Conservation (phyloP, 768 basidiomycete genomes). For the Xerocomellus intermedius region DNA sequence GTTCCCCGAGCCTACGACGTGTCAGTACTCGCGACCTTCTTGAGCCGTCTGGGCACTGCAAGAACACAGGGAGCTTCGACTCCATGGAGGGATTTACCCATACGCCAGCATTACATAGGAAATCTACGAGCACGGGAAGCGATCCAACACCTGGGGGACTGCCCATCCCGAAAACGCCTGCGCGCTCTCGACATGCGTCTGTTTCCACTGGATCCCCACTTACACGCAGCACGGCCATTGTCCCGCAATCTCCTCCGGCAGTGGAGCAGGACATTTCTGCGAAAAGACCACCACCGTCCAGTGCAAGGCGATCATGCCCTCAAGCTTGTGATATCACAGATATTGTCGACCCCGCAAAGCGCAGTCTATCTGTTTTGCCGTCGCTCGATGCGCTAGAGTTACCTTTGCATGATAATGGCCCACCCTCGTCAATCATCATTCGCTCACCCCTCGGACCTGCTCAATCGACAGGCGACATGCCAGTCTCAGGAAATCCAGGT, state of each 20-base stretch:
- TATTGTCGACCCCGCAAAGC: background rate
- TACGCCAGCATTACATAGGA: conserved; percentile 8
- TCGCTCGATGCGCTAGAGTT: conserved; percentile 16
- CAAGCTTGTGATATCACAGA: conserved; percentile 1
- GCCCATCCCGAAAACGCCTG: conserved; percentile 17
- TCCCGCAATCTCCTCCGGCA: background rate
- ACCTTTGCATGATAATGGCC: conserved; percentile 8
- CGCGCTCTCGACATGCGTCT: conserved; percentile 20
- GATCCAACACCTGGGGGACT: conserved; percentile 4
- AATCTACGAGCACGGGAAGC: conserved; percentile 2
- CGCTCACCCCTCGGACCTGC: conserved; percentile 15
- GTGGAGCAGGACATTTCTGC: conserved; percentile 1
- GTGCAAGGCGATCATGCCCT: background rate
- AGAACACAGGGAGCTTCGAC: conserved; percentile 5
- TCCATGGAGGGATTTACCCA: conserved; percentile 1
- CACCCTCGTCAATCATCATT: conserved; percentile 23
- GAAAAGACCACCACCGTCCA: background rate
- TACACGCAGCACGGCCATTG: too few relatives aligned
- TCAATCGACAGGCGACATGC: background rate
- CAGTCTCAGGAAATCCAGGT: background rate
- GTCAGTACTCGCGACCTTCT: conserved; percentile 24
- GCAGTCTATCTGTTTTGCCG: conserved; percentile 2
- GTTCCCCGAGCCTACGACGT: conserved; percentile 12
- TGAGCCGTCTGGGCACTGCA: conserved; percentile 15
- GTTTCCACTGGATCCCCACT: conserved; percentile 15